phyloP scores from a whole-genome alignment of 2,329 filamentous ascomycete species.

The Phialocephala sp. region DNA sequence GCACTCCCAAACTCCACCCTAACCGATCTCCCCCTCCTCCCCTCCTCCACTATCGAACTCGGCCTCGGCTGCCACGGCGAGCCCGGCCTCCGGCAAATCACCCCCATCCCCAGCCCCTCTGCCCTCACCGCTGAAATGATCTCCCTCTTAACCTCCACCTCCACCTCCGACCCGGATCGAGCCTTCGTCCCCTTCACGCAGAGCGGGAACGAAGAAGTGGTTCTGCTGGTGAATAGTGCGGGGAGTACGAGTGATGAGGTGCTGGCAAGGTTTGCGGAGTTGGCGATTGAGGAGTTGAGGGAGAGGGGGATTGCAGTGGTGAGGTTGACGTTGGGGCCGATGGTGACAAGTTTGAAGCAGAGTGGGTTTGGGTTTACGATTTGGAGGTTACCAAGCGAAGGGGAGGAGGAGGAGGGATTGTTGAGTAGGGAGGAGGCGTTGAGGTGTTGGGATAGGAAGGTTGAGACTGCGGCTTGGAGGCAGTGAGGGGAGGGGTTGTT shows the following conservation, averaged over 20 bases:
- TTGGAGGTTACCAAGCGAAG: slow-evolving; percentile 33
- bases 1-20: slow-evolving; percentile 36
- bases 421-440: slow-evolving; percentile 33
- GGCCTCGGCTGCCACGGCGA: slow-evolving; percentile 59
- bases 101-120: slow-evolving; percentile 33
- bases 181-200: slow-evolving; percentile 36
- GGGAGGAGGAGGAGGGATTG: slow-evolving; percentile 28
- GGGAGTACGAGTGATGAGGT: slow-evolving; percentile 39
- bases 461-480: slow-evolving; percentile 36
- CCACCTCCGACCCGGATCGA: slow-evolving; percentile 33
- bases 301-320: slow-evolving; percentile 29
- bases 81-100: slow-evolving; percentile 44
- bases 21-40: slow-evolving; percentile 36
- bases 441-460: slow-evolving; percentile 35
- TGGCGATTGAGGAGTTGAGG: slow-evolving; percentile 36
- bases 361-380: slow-evolving; percentile 38
- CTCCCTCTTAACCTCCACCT: slow-evolving; percentile 32
- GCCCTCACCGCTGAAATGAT: slow-evolving; percentile 36
- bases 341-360: slow-evolving; percentile 41
- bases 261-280: slow-evolving; percentile 36
- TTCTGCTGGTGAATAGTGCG: slow-evolving; percentile 36
- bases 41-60: slow-evolving; percentile 44
- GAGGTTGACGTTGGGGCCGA: slow-evolving; percentile 35
- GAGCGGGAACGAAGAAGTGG: slow-evolving; percentile 29
- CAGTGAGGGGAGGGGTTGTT: slow-evolving; percentile 25